Evolutionary conservation across 805 yeast species (phyloP).

Genomic region (Schizosaccharomyces osmophilus): DNA sequence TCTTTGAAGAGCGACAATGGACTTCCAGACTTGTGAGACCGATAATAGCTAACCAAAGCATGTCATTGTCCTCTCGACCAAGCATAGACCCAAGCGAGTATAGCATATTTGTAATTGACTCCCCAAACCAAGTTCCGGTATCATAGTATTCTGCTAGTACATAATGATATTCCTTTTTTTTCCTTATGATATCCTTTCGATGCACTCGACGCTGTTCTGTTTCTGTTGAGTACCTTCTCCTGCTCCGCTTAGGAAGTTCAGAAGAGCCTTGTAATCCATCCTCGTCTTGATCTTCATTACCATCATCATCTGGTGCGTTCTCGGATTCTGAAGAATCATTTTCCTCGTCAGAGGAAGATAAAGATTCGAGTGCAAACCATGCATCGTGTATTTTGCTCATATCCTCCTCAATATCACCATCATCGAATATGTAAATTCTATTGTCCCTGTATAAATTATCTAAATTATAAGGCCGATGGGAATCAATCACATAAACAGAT

Average conservation of each 20-base stretch:
- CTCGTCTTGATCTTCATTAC: not conserved
- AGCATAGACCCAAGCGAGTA: constrained; percentile 58
- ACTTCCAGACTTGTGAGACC: constrained; percentile 67
- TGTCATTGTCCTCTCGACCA: constrained; percentile 49
- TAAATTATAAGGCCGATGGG: constrained; percentile 89
- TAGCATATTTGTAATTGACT: constrained; percentile 54
- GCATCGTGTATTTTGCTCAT: constrained; percentile 14
- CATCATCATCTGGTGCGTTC: not conserved
- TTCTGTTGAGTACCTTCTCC: not conserved
- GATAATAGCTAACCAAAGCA: constrained; percentile 66
- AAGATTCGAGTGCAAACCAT: not conserved
- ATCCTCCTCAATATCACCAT: constrained; percentile 43
- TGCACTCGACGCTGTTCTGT: not conserved
- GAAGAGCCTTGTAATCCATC: not conserved
- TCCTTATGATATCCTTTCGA: not conserved
- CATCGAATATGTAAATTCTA: constrained; percentile 57
- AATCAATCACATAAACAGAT: constrained; percentile 54
- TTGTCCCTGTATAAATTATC: constrained; percentile 75
- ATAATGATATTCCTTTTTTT: not conserved
- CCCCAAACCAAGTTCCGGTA: constrained; percentile 54
- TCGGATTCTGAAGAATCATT: not conserved
- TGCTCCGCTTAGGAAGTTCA: not conserved
- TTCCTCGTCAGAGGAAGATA: not conserved
- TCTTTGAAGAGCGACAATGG: constrained; percentile 30
- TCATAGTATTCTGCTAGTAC: constrained; percentile 41